phyloP scores from a whole-genome alignment of 139 green algal species.

The Dunaliella sp. region DNA sequence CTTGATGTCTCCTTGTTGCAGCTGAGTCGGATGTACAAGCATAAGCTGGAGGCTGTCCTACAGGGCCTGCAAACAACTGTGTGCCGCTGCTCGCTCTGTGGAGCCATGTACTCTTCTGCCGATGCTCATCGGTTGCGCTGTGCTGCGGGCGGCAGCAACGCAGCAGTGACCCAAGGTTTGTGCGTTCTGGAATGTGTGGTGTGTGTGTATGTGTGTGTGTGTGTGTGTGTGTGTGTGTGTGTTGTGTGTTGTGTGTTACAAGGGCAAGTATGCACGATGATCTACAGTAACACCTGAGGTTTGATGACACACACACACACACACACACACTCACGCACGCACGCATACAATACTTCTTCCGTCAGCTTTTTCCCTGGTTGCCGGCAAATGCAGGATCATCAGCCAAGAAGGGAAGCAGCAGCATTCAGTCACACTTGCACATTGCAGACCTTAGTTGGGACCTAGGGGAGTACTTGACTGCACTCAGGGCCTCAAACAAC shows the following conservation, averaged over 20 bases:
- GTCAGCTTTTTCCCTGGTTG: too few species aligned
- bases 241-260: too few species aligned
- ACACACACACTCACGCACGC: too few species aligned
- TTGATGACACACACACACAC: too few species aligned
- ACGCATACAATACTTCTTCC: too few species aligned
- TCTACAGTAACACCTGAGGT: too few species aligned
- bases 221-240: not conserved
- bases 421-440: too few species aligned
- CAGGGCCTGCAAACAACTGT: constrained; percentile 27
- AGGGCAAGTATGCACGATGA: too few species aligned
- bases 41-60: constrained; percentile 33
- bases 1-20: not conserved
- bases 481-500: constrained; percentile 10
- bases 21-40: constrained; percentile 23
- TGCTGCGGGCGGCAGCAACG: not conserved
- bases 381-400: too few species aligned
- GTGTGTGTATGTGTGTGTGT: not conserved
- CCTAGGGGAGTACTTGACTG: constrained; percentile 30
- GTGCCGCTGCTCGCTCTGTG: constrained; percentile 25
- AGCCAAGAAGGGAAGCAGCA: too few species aligned
- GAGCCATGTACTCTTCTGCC: constrained; percentile 21
- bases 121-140: not conserved
- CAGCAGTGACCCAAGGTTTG: too few species aligned
- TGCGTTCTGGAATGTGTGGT: too few species aligned
- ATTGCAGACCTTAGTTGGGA: constrained; percentile 22